Percentiles rank a stretch among this genome's conserved stretches.
Conservation (phyloP, 768 basidiomycete species). For the Cyclocybe aegerita region DNA sequence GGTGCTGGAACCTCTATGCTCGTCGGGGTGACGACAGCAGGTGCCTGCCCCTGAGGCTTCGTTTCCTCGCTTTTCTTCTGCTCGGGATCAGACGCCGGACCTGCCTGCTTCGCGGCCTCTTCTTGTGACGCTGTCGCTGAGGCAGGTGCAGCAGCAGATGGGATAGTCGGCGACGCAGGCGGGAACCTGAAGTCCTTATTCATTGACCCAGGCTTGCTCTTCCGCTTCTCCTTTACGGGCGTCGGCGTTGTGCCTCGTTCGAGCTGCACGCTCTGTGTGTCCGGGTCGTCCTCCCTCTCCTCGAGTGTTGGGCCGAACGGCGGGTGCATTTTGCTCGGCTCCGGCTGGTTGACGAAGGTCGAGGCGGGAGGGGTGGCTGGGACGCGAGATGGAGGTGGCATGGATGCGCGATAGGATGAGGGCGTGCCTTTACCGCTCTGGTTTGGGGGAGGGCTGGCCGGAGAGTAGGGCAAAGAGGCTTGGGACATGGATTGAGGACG, state of each 20-base stretch:
- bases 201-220: conserved; percentile 72
- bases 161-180: conserved; percentile 28
- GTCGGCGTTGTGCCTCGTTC: conserved; percentile 19
- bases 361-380: conserved; percentile 17
- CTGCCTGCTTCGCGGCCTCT: neutral
- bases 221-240: conserved; percentile 32
- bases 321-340: conserved; percentile 20
- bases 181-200: conserved; percentile 78
- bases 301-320: conserved; percentile 55
- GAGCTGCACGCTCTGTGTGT: conserved; percentile 28
- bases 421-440: conserved; percentile 22
- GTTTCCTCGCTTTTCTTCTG: conserved; percentile 3
- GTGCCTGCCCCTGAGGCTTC: conserved; percentile 5
- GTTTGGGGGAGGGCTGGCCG: conserved; percentile 33
- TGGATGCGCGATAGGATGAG: conserved; percentile 59
- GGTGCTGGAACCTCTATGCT: conserved; percentile 79
- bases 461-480: conserved; percentile 48
- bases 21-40: conserved; percentile 52
- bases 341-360: conserved; percentile 41
- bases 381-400: conserved; percentile 56
- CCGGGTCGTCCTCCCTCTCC: conserved; percentile 40
- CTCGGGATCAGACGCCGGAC: neutral
- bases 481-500: conserved; percentile 81
- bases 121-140: neutral
- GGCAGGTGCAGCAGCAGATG: conserved; percentile 24